phyloP scores from a whole-genome alignment of 768 basidiomycete species.

The Lyophyllum shimeji region DNA sequence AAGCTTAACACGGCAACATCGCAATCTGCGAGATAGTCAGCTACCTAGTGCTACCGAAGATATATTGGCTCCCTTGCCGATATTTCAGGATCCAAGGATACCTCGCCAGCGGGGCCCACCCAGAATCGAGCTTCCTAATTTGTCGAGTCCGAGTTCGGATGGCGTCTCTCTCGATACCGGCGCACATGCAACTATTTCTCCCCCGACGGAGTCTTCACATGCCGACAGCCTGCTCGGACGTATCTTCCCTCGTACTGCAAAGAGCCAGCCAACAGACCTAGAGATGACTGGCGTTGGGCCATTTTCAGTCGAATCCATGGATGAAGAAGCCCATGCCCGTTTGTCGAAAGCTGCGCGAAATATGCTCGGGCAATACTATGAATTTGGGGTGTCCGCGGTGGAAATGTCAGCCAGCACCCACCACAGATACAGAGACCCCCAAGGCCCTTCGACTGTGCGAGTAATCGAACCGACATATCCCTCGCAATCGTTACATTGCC shows the following conservation, averaged over 20 bases:
- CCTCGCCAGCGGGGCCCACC: not conserved
- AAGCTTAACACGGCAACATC: conserved; percentile 22
- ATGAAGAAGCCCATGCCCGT: not conserved
- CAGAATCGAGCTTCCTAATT: not conserved
- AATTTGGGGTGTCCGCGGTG: not conserved
- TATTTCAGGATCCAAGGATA: conserved; percentile 13
- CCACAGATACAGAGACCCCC: not conserved
- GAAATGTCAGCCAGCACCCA: not conserved
- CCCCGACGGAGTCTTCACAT: not conserved
- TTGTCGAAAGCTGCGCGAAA: not conserved
- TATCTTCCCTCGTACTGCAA: conserved; percentile 19
- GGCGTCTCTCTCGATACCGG: not conserved
- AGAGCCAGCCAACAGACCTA: not conserved
- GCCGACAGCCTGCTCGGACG: conserved; percentile 27
- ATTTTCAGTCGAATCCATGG: conserved; percentile 3
- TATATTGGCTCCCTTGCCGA: conserved; percentile 17
- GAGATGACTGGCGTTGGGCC: not conserved
- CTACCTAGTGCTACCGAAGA: not conserved
- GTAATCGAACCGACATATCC: not conserved
- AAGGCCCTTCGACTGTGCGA: not conserved
- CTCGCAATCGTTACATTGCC: not conserved
- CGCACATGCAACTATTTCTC: not conserved
- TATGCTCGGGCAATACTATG: not conserved
- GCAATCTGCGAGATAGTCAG: conserved; percentile 11
- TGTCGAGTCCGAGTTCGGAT: not conserved